Conservation (phyloP, 148 eudicot genomes). For the Pouteria glomerata region DNA sequence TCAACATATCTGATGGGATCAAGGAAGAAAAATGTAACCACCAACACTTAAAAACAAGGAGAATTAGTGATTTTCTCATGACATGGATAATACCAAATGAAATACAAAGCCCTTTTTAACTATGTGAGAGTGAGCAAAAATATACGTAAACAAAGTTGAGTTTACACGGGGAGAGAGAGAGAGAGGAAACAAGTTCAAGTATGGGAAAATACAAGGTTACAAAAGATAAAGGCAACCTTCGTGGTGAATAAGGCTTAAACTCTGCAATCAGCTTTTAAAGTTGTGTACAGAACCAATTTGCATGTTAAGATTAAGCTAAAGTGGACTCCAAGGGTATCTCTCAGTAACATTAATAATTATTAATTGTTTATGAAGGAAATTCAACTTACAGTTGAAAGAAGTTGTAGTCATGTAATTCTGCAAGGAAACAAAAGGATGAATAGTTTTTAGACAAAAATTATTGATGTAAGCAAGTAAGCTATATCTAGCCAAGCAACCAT, state of each 20-base stretch:
- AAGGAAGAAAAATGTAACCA: neutral
- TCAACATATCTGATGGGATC: neutral
- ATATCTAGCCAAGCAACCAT: neutral
- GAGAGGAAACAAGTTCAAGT: neutral
- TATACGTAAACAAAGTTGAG: neutral
- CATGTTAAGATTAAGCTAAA: neutral
- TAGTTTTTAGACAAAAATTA: neutral
- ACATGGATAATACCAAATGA: neutral
- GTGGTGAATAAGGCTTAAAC: neutral
- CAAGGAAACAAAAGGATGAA: neutral
- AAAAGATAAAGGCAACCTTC: neutral
- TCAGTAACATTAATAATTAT: neutral
- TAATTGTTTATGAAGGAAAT: neutral
- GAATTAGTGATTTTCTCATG: neutral
- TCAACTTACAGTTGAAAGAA: constrained; percentile 3
- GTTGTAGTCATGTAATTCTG: constrained; percentile 3
- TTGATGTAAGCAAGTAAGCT: neutral
- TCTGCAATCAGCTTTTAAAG: no score
- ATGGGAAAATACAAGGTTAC: neutral
- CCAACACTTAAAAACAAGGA: neutral
- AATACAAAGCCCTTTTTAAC: neutral
- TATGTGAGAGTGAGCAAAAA: neutral
- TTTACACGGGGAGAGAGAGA: neutral
- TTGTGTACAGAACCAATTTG: neutral
- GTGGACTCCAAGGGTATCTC: neutral